Percentiles rank a stretch among this genome's conserved stretches.
Evolutionary conservation across 495 filamentous ascomycete species (phyloP).

Genomic region (Trichocladium uniseriatum): DNA sequence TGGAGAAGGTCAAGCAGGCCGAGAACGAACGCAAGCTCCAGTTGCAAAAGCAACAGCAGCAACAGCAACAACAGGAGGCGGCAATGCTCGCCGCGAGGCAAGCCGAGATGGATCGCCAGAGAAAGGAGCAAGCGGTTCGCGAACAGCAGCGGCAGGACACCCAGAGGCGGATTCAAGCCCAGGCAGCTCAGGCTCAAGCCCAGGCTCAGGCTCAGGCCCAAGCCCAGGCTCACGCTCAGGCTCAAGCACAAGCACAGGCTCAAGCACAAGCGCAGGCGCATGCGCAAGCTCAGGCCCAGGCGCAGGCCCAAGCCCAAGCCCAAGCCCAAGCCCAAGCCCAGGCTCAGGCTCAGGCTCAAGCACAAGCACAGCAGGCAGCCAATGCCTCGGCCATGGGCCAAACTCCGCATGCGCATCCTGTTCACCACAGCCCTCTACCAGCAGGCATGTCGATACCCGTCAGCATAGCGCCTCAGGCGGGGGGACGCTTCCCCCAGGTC

Average conservation of each 20-base stretch:
- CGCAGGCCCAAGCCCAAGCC: slow-evolving; percentile 39
- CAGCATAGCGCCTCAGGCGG: slow-evolving; percentile 44
- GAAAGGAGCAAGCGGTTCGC: slow-evolving; percentile 21
- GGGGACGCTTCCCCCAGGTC: slow-evolving; percentile 48
- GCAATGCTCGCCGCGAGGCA: slow-evolving; percentile 10
- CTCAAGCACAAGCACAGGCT: slow-evolving; percentile 29
- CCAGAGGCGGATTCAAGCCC: slow-evolving; percentile 12
- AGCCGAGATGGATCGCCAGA: slow-evolving; percentile 23
- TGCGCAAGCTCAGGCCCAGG: slow-evolving; percentile 27
- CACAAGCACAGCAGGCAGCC: slow-evolving; percentile 36
- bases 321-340: slow-evolving; percentile 45
- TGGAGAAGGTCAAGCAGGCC: slow-evolving; percentile 48
- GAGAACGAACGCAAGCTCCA: slow-evolving; percentile 58
- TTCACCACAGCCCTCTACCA: slow-evolving; percentile 27
- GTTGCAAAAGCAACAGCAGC: slow-evolving; percentile 34
- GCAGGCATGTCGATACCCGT: slow-evolving; percentile 28
- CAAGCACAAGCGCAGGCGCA: slow-evolving; percentile 40
- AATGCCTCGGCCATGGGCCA: slow-evolving; percentile 18
- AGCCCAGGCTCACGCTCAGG: slow-evolving; percentile 28
- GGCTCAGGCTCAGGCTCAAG: slow-evolving; percentile 41
- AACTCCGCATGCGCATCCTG: slow-evolving; percentile 34
- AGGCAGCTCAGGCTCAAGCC: slow-evolving; percentile 23
- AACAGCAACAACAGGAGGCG: slow-evolving; percentile 9
- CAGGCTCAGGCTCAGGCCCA: slow-evolving; percentile 32
- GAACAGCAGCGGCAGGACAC: slow-evolving; percentile 11